Base-by-base conservation (phyloP, 345 rosid genomes). In the Syzygium oleosum region DNA sequence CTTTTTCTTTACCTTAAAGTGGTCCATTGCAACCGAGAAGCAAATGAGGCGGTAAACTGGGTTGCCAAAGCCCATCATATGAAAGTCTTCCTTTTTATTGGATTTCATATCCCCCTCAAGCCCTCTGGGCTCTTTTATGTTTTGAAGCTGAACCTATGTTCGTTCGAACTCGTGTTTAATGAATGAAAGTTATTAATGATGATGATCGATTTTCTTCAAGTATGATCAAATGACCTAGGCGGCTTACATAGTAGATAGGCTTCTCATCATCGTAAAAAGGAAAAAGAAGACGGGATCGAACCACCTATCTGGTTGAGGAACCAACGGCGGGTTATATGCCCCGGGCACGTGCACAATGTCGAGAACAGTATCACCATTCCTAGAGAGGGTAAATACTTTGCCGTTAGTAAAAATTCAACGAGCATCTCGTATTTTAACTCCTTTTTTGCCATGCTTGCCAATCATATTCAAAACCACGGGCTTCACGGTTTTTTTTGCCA, bases 351-450 rank as follows among this genome's bases (percentile, higher is more conserved):
- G 17, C 19, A 3, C 0, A n/a, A 5, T n/a, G 73, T 61, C 1
- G 0, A 6, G 34, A 61, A 61, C 31, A 16, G 29, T 14, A n/a
- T 6, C 9, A 0, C 73, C 31, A 13, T n/a, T 6, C 1, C 0
- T 13, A 61, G 73, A 14, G 38, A 61, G 29, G 17, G 73, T 0
- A 14, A 61, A n/a, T n/a, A 12, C 19, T n/a, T 6, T 0, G 19
- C 29, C 29, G 34, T 14, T n/a, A 14, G 73, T 61, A n/a, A 13
- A 13, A 61, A 61, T 6, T 6, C 34, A 61, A 14, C 29, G 73
- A n/a, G 38, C 19, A 0, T 1, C 31, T n/a, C 2, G n/a, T 13
- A n/a, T n/a, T 61, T n/a, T 7, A 6, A 0, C 73, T n/a, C 9
- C 6, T n/a, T 61, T 61, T 61, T n/a, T 14, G 73, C 73, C 73